These are phyloP conservation scores for Davidsoniella eucalypti DNA, from an alignment of 2,329 filamentous ascomycete genomes.

Conservation along the genomic window DNA sequence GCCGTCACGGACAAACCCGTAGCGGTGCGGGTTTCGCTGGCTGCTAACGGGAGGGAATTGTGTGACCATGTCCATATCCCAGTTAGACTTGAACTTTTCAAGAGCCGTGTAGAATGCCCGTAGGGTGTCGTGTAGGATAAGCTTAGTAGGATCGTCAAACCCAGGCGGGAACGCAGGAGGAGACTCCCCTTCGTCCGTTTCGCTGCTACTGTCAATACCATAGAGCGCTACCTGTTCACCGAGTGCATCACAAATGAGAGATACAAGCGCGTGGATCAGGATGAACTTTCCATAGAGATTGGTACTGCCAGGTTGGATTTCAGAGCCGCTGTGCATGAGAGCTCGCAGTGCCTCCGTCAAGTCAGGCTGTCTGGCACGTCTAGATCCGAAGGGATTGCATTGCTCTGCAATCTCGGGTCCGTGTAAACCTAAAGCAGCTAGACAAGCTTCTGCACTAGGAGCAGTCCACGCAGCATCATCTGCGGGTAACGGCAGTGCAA, in stretches of 20 bases:
- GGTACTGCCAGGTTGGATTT: conserved; percentile 47
- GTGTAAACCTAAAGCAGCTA: conserved; percentile 45
- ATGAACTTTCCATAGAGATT: conserved; percentile 63
- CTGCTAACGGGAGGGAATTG: conserved; percentile 42
- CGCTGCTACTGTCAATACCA: conserved; percentile 16
- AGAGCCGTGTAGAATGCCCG: conserved; percentile 39
- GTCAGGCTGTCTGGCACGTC: conserved; percentile 46
- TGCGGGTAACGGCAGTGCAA: conserved; percentile 50
- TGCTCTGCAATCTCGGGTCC: conserved; percentile 37
- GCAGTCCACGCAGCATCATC: conserved; percentile 65
- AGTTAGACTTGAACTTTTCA: conserved; percentile 55
- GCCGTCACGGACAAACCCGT: conserved; percentile 55
- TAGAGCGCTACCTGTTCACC: conserved; percentile 27
- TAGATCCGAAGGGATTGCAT: conserved; percentile 45
- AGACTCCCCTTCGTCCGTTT: conserved; percentile 23
- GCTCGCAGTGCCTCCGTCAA: conserved; percentile 44
- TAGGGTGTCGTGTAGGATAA: conserved; percentile 30
- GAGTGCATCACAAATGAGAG: conserved; percentile 36
- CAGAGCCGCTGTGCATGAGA: conserved; percentile 40
- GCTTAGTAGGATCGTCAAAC: conserved; percentile 19
- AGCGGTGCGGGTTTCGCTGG: conserved; percentile 36
- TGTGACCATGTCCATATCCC: conserved; percentile 52
- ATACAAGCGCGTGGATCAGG: conserved; percentile 50
- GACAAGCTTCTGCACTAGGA: conserved; percentile 39
- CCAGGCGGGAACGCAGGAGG: background rate